Base-by-base conservation (phyloP, 805 yeast genomes). In the Grigorovia transvaalensis region DNA sequence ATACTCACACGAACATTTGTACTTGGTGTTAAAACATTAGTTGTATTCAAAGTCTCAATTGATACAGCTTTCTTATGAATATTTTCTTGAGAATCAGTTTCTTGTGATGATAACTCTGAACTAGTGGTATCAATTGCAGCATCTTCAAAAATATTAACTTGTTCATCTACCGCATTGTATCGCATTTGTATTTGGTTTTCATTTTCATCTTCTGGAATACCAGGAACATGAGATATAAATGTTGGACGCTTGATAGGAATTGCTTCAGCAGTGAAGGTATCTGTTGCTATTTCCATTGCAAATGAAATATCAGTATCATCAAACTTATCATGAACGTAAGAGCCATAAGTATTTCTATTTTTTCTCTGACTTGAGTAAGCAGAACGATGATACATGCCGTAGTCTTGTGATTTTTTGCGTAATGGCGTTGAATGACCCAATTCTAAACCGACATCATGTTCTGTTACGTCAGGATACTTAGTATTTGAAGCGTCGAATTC, bases 1-100 rank as follows among this genome's bases (percentile, higher is more conserved):
- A 66, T 48, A 49, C 69, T 65, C 4, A 65, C 68, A 50, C 70
- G 59, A 1, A 67, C 66, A 53, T 66, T 63, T 2, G 71, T 57
- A 11, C 63, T 59, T 19, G 67, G 65, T 2, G 68, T 52, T 44
- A 63, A 49, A 9, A 66, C 58, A 47, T 61, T 59, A 1, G 64
- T 59, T 1, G 63, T 63, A 50, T 63, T 62, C 47, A 65, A 50
- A 15, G 68, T 64, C 20, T 64, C 70, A 44, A 66, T 63, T 1
- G 70, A 65, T 7, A 65, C 64, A 0, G 65, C 69, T 49, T 65
- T 65, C 38, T 64, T 60, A 49, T 60, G 67, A 38, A 59, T 56
- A 38, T 57, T 60, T 4, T 54, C 56, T 18, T 57, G 57, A 0
- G 63, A 59, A 20, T 55, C 59, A 18, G 49, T 55, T 41, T 53